A percentile compares a stretch with the other conserved stretches of the same genome.
Conservation (phyloP, 768 basidiomycete genomes). For the Termitomyces eurrhizus region DNA sequence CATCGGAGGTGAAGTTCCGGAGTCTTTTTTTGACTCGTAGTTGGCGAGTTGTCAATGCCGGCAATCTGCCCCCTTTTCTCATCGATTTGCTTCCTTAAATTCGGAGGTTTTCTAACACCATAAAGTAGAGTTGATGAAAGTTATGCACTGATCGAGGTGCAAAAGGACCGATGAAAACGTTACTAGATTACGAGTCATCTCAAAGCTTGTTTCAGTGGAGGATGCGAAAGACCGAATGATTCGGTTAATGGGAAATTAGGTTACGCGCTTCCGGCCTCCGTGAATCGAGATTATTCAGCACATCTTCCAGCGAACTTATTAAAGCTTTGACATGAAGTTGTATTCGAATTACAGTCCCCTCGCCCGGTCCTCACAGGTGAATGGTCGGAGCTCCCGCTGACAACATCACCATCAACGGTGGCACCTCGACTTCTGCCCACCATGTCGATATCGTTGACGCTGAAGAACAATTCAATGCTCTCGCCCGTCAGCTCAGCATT, state of each 20-base stretch:
- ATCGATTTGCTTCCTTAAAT: too few species aligned
- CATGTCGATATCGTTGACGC: constrained; percentile 50
- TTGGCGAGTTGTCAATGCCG: too few species aligned
- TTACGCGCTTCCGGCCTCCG: constrained; percentile 6
- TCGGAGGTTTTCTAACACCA: background rate
- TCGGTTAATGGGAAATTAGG: constrained; percentile 7
- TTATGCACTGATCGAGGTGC: background rate
- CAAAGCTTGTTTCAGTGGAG: background rate
- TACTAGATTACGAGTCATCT: background rate
- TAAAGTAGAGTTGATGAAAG: background rate
- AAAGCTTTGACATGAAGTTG: constrained; percentile 3
- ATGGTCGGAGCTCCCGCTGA: constrained; percentile 29
- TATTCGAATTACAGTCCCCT: background rate
- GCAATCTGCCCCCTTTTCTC: too few species aligned
- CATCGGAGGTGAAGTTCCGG: too few species aligned
- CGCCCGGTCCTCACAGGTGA: constrained; percentile 5
- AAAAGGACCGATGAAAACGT: background rate
- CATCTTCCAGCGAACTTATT: constrained; percentile 2
- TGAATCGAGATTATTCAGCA: constrained; percentile 14
- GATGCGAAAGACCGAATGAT: constrained; percentile 5
- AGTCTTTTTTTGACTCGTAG: too few species aligned
- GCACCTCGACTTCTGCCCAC: constrained; percentile 14
- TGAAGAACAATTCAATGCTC: constrained; percentile 51
- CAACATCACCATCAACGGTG: constrained; percentile 26
- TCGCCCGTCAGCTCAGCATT: constrained; percentile 39